Evolutionary conservation across 2,329 filamentous ascomycete species (phyloP), one percentile per base, ranked within the genome.

Genomic region (Diplocarpon mali): DNA sequence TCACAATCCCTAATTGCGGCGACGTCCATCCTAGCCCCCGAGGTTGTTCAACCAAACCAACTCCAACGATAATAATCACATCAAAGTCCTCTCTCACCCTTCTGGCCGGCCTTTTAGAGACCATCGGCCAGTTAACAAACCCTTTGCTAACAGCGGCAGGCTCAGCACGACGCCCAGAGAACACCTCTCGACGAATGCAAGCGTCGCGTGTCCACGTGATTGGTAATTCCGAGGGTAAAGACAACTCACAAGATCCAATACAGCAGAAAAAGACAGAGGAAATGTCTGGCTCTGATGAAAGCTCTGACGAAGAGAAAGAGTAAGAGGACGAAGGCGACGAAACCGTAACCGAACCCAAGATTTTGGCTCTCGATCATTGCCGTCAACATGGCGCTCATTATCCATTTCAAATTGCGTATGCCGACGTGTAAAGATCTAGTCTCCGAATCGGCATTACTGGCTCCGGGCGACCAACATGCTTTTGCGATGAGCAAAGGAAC

Each of bases 401-500:
- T 45, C 56, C 57, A 34, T 61, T 60, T 34, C 57, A 59, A 37
- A 53, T 60, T 12, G 55, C 52, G 12, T 54, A 50, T 35, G 56
- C 57, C 8, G 44, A 58, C 14, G 51, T 59, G 2, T 31, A 55
- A 36, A 48, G 44, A 35, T 49, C 51, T 35, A 47, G 53, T 15
- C 45, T 61, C 24, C 53, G 56, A 13, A 56, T 61, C 38, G 47
- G 44, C 24, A 43, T 53, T 6, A 43, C 44, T 7, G 38, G 49
- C 14, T 36, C 44, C 10, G 47, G 42, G 20, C 36, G 16, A 7
- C 50, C 55, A 36, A 45, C 40, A 8, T 57, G 57, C 30, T 53
- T 53, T 32, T 58, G 56, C 44, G 38, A 36, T 30, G 47, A 53
- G 38, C 32, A 40, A 14, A 45, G 39, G 15, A 35, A 38, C 16